These are phyloP conservation scores for Dunaliella primolecta DNA, from an alignment of 139 green algal species.

Conservation along the genomic window DNA sequence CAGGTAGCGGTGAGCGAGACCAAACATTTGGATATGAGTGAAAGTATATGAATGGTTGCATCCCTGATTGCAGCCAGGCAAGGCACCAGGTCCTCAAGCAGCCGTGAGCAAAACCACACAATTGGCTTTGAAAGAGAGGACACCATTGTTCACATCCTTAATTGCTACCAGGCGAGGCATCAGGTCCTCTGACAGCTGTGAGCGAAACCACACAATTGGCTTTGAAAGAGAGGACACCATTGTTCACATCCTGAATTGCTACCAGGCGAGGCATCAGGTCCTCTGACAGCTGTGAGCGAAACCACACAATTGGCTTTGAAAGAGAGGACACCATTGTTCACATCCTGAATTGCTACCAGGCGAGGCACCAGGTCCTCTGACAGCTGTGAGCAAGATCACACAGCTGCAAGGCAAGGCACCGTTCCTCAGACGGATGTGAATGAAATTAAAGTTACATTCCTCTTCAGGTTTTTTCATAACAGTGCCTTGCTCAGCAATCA, in stretches of 20 bases:
- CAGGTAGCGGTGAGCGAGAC: conserved; percentile 41
- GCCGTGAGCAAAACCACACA: conserved; percentile 26
- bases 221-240: too few species aligned
- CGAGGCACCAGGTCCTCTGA: conserved; percentile 50
- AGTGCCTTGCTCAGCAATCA: too few species aligned
- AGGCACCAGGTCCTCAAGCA: conserved; percentile 55
- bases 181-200: conserved; percentile 59
- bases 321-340: too few species aligned
- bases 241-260: conserved; percentile 55
- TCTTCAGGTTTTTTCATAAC: too few species aligned
- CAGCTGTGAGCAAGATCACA: conserved; percentile 55
- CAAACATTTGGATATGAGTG: too few species aligned
- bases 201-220: too few species aligned
- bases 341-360: conserved; percentile 41
- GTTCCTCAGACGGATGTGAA: too few species aligned
- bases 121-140: too few species aligned
- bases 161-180: conserved; percentile 39
- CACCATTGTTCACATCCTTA: conserved; percentile 52
- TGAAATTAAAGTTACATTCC: too few species aligned
- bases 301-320: too few species aligned
- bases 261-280: conserved; percentile 47
- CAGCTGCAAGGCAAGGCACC: too few species aligned
- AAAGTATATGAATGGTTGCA: too few species aligned
- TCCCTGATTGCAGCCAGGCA: conserved; percentile 42
- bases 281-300: conserved; percentile 44